phyloP scores from a whole-genome alignment of 2,329 filamentous ascomycete genomes.

The Verticillium tricorpus region DNA sequence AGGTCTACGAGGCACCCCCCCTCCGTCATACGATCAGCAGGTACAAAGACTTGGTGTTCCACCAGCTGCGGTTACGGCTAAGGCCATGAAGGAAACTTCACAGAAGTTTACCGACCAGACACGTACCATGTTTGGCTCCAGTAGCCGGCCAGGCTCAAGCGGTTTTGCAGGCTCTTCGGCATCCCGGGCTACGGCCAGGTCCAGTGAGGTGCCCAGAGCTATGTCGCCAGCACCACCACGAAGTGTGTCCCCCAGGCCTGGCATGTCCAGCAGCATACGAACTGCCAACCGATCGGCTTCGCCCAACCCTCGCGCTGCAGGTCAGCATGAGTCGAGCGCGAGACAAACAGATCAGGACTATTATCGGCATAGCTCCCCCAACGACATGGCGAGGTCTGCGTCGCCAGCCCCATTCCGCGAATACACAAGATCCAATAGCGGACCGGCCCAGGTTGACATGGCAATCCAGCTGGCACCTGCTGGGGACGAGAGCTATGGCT shows the following conservation, averaged over 20 bases:
- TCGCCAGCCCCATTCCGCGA: slow-evolving; percentile 46
- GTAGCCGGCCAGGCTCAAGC: slow-evolving; percentile 30
- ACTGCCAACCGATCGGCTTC: slow-evolving; percentile 45
- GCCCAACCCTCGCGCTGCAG: slow-evolving; percentile 52
- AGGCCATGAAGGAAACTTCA: slow-evolving; percentile 92
- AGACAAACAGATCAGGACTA: slow-evolving; percentile 36
- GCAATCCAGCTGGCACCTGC: slow-evolving; percentile 62
- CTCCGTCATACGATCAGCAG: slow-evolving; percentile 78
- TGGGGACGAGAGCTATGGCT: slow-evolving; percentile 55
- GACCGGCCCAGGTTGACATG: slow-evolving; percentile 52
- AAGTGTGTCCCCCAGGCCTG: slow-evolving; percentile 58
- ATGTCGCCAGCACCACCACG: slow-evolving; percentile 67
- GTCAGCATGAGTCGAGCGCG: slow-evolving; percentile 22
- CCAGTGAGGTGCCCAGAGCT: slow-evolving; percentile 53
- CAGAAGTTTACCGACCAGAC: slow-evolving; percentile 84
- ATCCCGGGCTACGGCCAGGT: slow-evolving; percentile 56
- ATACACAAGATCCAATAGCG: slow-evolving; percentile 46
- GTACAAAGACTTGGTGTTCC: slow-evolving; percentile 81
- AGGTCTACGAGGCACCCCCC: slow-evolving; percentile 69
- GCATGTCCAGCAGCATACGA: slow-evolving; percentile 41
- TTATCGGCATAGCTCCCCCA: slow-evolving; percentile 48
- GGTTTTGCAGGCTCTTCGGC: slow-evolving; percentile 31
- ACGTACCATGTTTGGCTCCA: slow-evolving; percentile 64
- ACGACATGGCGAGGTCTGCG: slow-evolving; percentile 38
- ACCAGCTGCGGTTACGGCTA: slow-evolving; percentile 85